Evolutionary conservation across 2,329 filamentous ascomycete genomes (phyloP).

Genomic region (Fusarium keratoplasticum): DNA sequence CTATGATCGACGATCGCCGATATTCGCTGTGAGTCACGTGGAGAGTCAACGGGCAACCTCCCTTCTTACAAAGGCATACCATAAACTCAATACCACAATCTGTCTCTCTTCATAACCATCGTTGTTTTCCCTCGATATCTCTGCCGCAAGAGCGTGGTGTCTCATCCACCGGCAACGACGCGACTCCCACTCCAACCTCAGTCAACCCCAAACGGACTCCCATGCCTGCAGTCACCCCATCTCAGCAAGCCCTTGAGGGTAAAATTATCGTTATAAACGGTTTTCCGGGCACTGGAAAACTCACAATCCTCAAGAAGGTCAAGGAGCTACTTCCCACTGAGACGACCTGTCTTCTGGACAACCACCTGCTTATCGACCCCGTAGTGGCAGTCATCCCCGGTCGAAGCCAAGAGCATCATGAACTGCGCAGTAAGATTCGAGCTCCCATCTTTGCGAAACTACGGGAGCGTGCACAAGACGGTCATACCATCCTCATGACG

Average conservation of each 20-base stretch:
- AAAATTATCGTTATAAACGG: slow-evolving; percentile 35
- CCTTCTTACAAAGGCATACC: not conserved
- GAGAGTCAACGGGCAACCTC: not conserved
- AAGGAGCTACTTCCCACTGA: slow-evolving; percentile 13
- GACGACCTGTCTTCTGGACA: slow-evolving; percentile 30
- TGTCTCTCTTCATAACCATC: not conserved
- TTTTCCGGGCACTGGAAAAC: slow-evolving; percentile 36
- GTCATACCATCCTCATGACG: slow-evolving; percentile 29
- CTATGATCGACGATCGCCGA: not conserved
- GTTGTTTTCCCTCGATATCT: not conserved
- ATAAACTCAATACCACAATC: not conserved
- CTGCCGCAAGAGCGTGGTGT: not conserved
- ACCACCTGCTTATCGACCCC: slow-evolving; percentile 38
- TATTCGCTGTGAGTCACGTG: not conserved
- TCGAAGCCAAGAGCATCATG: slow-evolving; percentile 30
- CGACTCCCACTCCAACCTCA: not conserved
- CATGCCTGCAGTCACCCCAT: not conserved
- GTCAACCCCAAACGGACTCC: not conserved
- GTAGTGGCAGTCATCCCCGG: slow-evolving; percentile 20
- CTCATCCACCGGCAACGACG: not conserved
- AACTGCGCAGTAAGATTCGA: slow-evolving; percentile 27
- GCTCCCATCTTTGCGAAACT: slow-evolving; percentile 27
- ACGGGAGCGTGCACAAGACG: slow-evolving; percentile 9
- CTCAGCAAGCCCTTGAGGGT: not conserved
- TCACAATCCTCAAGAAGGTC: slow-evolving; percentile 30